Evolutionary conservation across 2,329 filamentous ascomycete genomes (phyloP), one percentile per base, ranked within the genome.

Genomic region (Aphanoascus verrucosus): DNA sequence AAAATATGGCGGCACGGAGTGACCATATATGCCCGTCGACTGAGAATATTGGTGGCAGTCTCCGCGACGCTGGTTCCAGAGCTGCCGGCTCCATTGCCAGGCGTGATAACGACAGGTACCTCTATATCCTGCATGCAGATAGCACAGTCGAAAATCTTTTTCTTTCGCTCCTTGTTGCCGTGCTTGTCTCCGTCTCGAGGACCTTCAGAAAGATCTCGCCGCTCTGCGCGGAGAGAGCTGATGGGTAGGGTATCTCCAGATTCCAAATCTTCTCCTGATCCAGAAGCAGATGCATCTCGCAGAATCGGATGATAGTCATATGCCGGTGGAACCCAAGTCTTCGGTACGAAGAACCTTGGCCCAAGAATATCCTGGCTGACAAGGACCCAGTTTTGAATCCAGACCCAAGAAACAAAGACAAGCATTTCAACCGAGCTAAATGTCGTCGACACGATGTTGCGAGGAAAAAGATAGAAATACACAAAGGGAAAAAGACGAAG

Each of bases 1-100:
- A 98, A 98, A 47, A 97, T 89, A 72, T 98, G 93, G 53, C 90
- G 77, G 69, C 93, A 98, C 46, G 93, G 93, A 54, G 93, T 98
- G 19, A 97, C 88, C 93, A 98, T 98, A 71, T 97, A 97, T 61
- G 80, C 77, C 48, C 90, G 80, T 56, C 91, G 77, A 32, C 86
- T 86, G 60, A 97, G 76, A 53, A 95, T 80, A 31, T 83, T 83
- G 0, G 81, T 68, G 4, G 70, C 70, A 41, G 73, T 66, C 46
- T 73, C 70, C 14, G 72, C 59, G 43, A 72, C 67, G 28, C 70
- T 65, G 55, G 63, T 64, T 61, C 65, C 62, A 55, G 83, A 77
- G 32, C 80, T 78, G 43, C 76, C 75, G 17, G 60, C 66, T n/a
- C 65, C 62, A 62, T 63, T 74, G 19, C 61, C 66, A 12, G 67